A percentile compares a stretch with the other conserved stretches of the same genome.
These are phyloP conservation scores for Herpetomonas tarakana DNA, from an alignment of 208 protist genomes.

Conservation along the genomic window DNA sequence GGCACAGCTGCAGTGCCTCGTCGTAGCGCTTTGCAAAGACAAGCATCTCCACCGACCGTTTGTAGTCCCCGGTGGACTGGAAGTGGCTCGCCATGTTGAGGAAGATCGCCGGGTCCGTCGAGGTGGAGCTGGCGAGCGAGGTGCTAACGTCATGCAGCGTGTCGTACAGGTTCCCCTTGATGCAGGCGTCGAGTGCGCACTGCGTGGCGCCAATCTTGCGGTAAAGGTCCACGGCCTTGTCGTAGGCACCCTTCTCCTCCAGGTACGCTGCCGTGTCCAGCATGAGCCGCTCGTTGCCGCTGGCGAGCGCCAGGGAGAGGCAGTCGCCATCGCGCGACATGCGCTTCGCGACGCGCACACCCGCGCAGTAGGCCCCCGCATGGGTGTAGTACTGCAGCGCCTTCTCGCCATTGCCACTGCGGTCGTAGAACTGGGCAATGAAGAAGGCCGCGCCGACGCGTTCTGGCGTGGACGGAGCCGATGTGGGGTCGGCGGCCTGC, in stretches of 20 bases:
- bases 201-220: slow-evolving; percentile 91
- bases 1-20: slow-evolving; percentile 82
- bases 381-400: slow-evolving; percentile 90
- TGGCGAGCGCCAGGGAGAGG: slow-evolving; percentile 68
- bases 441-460: slow-evolving; percentile 91
- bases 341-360: slow-evolving; percentile 81
- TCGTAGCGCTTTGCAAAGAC: slow-evolving; percentile 87
- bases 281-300: slow-evolving; percentile 76
- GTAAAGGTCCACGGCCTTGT: slow-evolving; percentile 94
- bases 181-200: slow-evolving; percentile 90
- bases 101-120: slow-evolving; percentile 86
- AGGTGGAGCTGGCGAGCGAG: slow-evolving; percentile 60
- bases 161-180: slow-evolving; percentile 90
- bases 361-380: slow-evolving; percentile 88
- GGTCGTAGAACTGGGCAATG: slow-evolving; percentile 91
- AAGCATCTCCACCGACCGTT: slow-evolving; percentile 93
- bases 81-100: slow-evolving; percentile 92
- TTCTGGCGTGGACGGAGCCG: slow-evolving; percentile 33
- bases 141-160: slow-evolving; percentile 92
- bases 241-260: slow-evolving; percentile 77
- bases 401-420: slow-evolving; percentile 38
- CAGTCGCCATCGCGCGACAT: slow-evolving; percentile 71
- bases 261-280: slow-evolving; percentile 88
- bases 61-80: slow-evolving; percentile 73
- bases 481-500: slow-evolving; percentile 33